Evolutionary conservation across 352 stramenopile species (phyloP).

Genomic region (Pythium dissimile): DNA sequence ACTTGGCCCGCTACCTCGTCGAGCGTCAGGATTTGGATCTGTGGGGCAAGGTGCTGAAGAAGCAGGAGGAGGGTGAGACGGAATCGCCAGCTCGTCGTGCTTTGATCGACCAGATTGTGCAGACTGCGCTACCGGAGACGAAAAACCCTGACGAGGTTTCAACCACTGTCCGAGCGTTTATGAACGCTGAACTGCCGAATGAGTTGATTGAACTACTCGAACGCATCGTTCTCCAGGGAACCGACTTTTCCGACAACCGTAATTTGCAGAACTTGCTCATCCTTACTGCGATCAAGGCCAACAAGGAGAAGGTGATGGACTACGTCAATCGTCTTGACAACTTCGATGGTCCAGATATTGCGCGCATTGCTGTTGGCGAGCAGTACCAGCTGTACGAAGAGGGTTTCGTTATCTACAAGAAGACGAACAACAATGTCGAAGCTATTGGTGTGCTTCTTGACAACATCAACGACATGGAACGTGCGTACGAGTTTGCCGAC

Average conservation of each 20-base stretch:
- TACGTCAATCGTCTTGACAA: slow-evolving; percentile 99
- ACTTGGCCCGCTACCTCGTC: slow-evolving; percentile 98
- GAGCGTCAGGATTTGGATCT: slow-evolving; percentile 98
- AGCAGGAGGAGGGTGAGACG: slow-evolving; percentile 89
- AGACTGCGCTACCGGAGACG: slow-evolving; percentile 99
- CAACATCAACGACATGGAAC: slow-evolving; percentile 97
- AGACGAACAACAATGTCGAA: slow-evolving; percentile 97
- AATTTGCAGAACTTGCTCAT: slow-evolving; percentile 99
- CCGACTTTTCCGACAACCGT: slow-evolving; percentile 99
- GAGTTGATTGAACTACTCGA: slow-evolving; percentile 99
- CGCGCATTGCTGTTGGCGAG: slow-evolving; percentile 97
- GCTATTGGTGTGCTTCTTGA: slow-evolving; percentile 92
- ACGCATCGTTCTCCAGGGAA: slow-evolving; percentile 99
- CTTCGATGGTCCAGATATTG: slow-evolving; percentile 99
- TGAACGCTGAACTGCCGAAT: slow-evolving; percentile 98
- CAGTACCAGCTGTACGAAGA: slow-evolving; percentile 99
- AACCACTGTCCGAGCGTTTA: slow-evolving; percentile 99
- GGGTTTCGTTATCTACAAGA: slow-evolving; percentile 99
- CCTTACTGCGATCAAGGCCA: slow-evolving; percentile 98
- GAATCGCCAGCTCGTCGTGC: slow-evolving; percentile 91
- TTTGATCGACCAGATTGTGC: slow-evolving; percentile 99
- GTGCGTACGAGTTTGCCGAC: slow-evolving; percentile 98
- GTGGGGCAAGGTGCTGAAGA: slow-evolving; percentile 96
- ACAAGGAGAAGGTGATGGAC: slow-evolving; percentile 98
- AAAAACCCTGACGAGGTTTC: slow-evolving; percentile 99